Conservation (phyloP, 106 monocot species). For the Amphibolis antarctica region DNA sequence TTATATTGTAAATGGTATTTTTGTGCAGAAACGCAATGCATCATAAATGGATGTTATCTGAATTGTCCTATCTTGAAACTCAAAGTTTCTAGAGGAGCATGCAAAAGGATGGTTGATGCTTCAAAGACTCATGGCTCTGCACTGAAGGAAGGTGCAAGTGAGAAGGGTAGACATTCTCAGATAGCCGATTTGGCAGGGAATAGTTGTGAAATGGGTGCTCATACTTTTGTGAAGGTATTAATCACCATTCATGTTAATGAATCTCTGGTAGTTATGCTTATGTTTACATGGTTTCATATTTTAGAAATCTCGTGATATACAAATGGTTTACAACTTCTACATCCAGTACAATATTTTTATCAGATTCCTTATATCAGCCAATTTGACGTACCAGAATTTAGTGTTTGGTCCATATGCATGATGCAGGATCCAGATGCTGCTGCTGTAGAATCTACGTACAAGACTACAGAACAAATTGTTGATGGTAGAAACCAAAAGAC, state of each 20-base stretch:
- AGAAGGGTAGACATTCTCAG: neutral
- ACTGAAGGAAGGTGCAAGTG: neutral
- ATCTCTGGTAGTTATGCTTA: neutral
- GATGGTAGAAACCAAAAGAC: neutral
- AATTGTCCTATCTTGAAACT: constrained; percentile 1
- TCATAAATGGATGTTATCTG: neutral
- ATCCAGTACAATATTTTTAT: neutral
- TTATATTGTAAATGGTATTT: neutral
- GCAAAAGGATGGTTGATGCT: neutral
- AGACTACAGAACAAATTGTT: neutral
- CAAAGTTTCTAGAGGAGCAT: neutral
- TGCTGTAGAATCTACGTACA: neutral
- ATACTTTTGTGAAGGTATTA: neutral
- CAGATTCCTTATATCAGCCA: neutral
- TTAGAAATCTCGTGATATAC: neutral
- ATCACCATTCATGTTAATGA: neutral
- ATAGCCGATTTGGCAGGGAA: neutral
- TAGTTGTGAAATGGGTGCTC: neutral
- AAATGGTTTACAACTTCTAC: neutral
- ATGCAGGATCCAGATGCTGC: neutral
- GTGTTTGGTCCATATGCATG: neutral
- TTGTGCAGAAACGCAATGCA: neutral
- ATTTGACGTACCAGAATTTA: too few species aligned
- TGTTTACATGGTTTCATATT: neutral
- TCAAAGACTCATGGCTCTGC: neutral